Base-by-base conservation (phyloP, 176 grass and related monocot species). In the Oryza meyeriana region DNA sequence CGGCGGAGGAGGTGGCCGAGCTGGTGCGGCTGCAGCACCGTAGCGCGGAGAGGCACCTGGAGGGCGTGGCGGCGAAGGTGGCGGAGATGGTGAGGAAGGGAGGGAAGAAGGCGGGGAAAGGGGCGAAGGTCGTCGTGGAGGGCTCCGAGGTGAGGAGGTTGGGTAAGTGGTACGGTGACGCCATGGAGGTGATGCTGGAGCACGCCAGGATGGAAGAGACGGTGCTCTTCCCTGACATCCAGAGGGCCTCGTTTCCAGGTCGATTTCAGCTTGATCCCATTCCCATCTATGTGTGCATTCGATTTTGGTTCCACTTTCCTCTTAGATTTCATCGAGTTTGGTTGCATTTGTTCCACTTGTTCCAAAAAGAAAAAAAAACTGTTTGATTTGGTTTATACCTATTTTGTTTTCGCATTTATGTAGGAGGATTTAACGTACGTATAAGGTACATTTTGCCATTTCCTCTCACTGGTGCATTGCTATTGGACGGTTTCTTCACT, bases 161-260 rank as follows among this genome's bases (percentile, higher is more conserved):
- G 3, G 87, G 87, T 12, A 84, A 83, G 75, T 91, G 91, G 89
- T 99, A 96, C 55, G 93, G 89, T 11, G 87, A 94, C 35, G 80
- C 86, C 10, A 87, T 90, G 88, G 97, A 99, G 82, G 87, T 99
- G 76, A 91, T 99, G 91, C 85, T 99, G 76, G 97, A 99, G 85
- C 97, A 99, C 83, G 93, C 97, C 12, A 92, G 91, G 91, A 99
- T 99, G 93, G 97, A 99, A 85, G 97, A 99, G 83, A 88, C 74
- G 31, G 76, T 99, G 36, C 66, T 99, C 48, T 99, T 99, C 78
- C 97, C 93, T 62, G 87, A 80, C 20, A 79, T 99, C 52, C 93
- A 96, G 84, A 79, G 89, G 52, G 92, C 91, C 14, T 79, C 87
- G 4, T 87, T 85, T 70, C 85, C 80, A 93, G 96, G 93, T 99